phyloP scores from a whole-genome alignment of 148 eudicot genomes.

The Pharnaceum exiguum region DNA sequence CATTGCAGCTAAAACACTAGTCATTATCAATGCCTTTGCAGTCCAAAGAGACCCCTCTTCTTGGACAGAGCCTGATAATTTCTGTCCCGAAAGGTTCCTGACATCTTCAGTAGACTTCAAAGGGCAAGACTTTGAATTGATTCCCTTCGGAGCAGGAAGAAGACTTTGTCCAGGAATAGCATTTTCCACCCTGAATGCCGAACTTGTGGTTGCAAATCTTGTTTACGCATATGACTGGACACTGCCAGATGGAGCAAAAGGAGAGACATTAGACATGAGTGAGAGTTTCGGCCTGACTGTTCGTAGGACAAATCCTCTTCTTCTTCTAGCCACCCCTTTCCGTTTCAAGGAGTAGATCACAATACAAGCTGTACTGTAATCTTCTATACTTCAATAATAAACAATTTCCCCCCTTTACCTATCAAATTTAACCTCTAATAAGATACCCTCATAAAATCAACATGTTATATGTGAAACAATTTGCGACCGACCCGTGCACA shows the following conservation, averaged over 20 bases:
- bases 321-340: slow-evolving; percentile 6
- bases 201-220: slow-evolving; percentile 27
- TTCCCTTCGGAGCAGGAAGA: slow-evolving; percentile 38
- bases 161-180: slow-evolving; percentile 31
- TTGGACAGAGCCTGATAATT: slow-evolving; percentile 30
- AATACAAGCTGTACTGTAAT: too few species aligned
- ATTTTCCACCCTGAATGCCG: slow-evolving; percentile 15
- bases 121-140: slow-evolving; percentile 22
- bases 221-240: slow-evolving; percentile 21
- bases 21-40: slow-evolving; percentile 29
- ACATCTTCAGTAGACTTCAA: slow-evolving; percentile 19
- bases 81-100: slow-evolving; percentile 33
- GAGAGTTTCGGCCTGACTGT: slow-evolving; percentile 7
- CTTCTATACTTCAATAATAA: too few species aligned
- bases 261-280: slow-evolving; percentile 4
- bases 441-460: too few species aligned
- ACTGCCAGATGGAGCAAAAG: slow-evolving; percentile 14
- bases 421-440: too few species aligned
- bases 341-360: background rate
- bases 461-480: too few species aligned
- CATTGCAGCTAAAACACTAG: slow-evolving; percentile 28
- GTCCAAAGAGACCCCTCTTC: slow-evolving; percentile 26
- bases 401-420: too few species aligned
- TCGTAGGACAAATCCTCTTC: slow-evolving; percentile 17
- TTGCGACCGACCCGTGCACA: too few species aligned